Base-by-base conservation (phyloP, 371 early-diverging fungal species). In the Rhizopus delemar region DNA sequence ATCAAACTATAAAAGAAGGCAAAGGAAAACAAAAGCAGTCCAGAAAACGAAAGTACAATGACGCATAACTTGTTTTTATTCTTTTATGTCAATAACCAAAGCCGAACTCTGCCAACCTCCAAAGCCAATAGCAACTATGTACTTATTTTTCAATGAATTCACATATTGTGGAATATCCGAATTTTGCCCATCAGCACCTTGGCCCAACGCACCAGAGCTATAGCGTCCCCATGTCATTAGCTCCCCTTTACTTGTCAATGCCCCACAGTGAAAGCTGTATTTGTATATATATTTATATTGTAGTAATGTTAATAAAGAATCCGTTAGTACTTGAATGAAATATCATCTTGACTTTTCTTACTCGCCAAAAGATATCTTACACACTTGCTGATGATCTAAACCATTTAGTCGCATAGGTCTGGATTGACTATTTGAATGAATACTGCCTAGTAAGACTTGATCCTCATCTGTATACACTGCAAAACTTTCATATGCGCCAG, bases 171-270 rank as follows among this genome's bases (percentile, higher is more conserved):
- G 63, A 1, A 8, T 38, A 2, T 43, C 49, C 13, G 50, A 13
- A 7, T 43, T 5, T 12, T 41, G 8, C 16, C 46, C 2, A 41
- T 50, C 43, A 7, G 11, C 1, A 5, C 78, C 78, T 39, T 71
- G 74, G 8, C 80, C 80, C n/a, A 79, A 57, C 7, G 80, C 80
- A 45, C 76, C 76, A 34, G 62, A 35, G 41, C 70, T 71, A 51
- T 64, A 66, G 0, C 28, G 52, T 15, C 80, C 80, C 80, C 80
- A 79, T 8, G 80, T 76, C 29, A 74, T 53, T 36, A 79, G 16
- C 12, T 63, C 34, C 8, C 80, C 80, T 43, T 69, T 35, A 46
- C 62, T 75, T 9, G 80, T 79, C 41, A 79, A 36, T 31, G 80
- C 80, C 29, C 80, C 80, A 33, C 46, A 59, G 51, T 79, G 80